Conservation (phyloP, 352 stramenopile species). For the Globisporangium irregulare region DNA sequence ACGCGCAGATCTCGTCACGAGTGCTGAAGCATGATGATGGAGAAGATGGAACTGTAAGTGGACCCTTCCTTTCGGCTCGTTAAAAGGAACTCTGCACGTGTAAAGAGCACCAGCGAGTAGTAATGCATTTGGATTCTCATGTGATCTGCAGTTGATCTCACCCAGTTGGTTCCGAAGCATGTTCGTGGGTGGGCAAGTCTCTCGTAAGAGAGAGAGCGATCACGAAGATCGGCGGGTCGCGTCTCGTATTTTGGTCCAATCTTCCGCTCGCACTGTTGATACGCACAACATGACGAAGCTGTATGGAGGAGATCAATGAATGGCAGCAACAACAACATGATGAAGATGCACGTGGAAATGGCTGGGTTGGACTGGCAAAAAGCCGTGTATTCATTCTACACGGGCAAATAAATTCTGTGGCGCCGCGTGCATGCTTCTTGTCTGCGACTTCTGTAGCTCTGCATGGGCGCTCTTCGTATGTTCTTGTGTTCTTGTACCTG, state of each 20-base stretch:
- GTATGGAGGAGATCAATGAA: not conserved
- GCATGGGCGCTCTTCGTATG: not conserved
- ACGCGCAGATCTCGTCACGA: not conserved
- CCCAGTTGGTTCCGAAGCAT: not conserved
- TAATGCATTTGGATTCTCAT: not conserved
- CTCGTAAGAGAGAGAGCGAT: not conserved
- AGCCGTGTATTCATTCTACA: conserved; percentile 28
- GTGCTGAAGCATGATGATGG: not conserved
- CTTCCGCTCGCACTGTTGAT: not conserved
- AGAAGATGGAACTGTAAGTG: not conserved
- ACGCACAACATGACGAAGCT: not conserved
- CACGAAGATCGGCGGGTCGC: not conserved
- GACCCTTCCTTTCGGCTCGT: not conserved
- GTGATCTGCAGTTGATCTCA: not conserved
- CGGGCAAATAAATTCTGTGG: conserved; percentile 12
- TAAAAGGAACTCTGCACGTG: not conserved
- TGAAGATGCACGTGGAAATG: not conserved
- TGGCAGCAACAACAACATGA: not conserved
- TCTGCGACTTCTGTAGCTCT: not conserved
- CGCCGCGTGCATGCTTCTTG: not conserved
- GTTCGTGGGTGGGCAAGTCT: not conserved
- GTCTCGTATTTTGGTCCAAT: not conserved
- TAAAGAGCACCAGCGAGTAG: not conserved
- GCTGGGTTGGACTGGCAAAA: conserved; percentile 7
- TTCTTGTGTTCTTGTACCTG: conserved; percentile 13